Conservation (phyloP, 78 protist species). For the Dictyostelium brefeldianum region DNA sequence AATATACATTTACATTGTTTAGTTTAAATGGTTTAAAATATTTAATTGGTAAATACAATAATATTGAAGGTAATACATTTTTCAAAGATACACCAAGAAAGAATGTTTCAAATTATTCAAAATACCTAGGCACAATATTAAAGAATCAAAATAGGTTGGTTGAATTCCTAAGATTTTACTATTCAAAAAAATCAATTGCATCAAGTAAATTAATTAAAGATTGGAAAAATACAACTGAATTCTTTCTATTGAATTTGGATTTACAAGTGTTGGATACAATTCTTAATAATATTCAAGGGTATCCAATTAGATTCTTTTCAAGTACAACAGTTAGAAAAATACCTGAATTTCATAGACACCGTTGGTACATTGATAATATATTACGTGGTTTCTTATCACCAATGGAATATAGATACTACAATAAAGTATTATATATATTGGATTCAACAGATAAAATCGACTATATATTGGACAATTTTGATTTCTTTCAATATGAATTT, state of each 20-base stretch:
- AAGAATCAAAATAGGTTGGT: not conserved
- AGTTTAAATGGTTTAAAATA: not conserved
- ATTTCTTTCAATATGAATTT: not conserved
- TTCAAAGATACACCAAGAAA: constrained; percentile 4
- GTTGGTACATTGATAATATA: not conserved
- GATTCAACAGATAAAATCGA: not conserved
- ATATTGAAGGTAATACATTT: not conserved
- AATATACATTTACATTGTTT: not conserved
- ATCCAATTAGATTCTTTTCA: not conserved
- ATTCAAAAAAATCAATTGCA: not conserved
- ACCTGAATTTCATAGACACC: not conserved
- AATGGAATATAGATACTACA: not conserved
- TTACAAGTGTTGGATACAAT: not conserved
- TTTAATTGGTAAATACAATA: not conserved
- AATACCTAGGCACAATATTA: not conserved
- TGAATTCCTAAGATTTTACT: not conserved
- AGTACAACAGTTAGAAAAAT: not conserved
- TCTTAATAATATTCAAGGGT: not conserved
- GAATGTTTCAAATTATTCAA: not conserved
- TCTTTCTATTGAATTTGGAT: not conserved
- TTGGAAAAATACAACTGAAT: not conserved
- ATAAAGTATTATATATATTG: not conserved
- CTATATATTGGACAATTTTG: not conserved
- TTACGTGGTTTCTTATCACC: not conserved
- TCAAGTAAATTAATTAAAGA: not conserved